These are phyloP conservation scores for Eucalyptus decipiens DNA, from an alignment of 345 rosid species.

Conservation along the genomic window DNA sequence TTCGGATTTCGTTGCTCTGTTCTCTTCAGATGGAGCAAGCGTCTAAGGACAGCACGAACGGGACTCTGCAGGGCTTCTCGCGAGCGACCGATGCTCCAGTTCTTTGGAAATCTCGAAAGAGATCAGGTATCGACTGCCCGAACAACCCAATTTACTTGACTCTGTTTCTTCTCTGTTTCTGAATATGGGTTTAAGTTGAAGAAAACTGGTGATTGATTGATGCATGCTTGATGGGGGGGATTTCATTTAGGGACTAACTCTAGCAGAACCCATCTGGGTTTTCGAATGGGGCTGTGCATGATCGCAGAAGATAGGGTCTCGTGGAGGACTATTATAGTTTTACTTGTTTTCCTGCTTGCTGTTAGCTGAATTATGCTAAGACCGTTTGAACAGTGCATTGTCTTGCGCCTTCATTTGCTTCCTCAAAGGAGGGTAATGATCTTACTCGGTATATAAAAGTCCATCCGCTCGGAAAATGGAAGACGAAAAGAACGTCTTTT, in stretches of 20 bases:
- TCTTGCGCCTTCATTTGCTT: background rate
- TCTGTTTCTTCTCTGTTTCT: background rate
- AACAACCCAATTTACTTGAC: background rate
- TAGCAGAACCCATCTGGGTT: background rate
- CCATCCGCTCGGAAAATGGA: background rate
- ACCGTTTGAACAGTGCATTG: background rate
- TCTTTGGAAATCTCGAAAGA: constrained; percentile 67
- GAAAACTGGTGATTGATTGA: background rate
- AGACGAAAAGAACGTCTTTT: background rate
- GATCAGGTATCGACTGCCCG: constrained; percentile 35
- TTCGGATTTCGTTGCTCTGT: background rate
- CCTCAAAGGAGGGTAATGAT: background rate
- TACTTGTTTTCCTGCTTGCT: background rate
- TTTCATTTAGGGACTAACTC: background rate
- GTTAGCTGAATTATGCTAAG: background rate
- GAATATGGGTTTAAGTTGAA: background rate
- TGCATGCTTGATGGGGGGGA: background rate
- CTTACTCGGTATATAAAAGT: background rate
- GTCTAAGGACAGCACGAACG: background rate
- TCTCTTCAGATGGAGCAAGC: background rate
- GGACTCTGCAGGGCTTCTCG: constrained; percentile 48
- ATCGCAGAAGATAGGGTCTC: background rate
- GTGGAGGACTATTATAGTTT: background rate
- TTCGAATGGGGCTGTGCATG: background rate
- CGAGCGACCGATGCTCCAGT: constrained; percentile 46